phyloP scores from a whole-genome alignment of 2,329 filamentous ascomycete genomes.

The Coniochaeta hoffmannii region DNA sequence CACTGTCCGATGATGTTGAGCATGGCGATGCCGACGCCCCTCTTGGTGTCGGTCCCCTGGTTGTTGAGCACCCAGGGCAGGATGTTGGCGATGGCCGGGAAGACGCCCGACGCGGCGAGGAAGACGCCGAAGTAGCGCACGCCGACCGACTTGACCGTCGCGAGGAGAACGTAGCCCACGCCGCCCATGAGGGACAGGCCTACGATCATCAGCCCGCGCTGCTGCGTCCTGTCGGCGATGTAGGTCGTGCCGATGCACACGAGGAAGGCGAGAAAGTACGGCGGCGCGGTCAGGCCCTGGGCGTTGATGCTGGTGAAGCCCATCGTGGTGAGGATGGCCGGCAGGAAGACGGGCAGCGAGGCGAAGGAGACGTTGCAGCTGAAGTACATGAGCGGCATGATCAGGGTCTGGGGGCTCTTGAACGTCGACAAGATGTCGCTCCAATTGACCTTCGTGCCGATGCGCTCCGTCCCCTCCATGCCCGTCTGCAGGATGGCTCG shows the following conservation, averaged over 20 bases:
- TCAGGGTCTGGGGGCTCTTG: slow-evolving; percentile 39
- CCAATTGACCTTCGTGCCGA: slow-evolving; percentile 31
- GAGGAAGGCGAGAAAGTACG: slow-evolving; percentile 61
- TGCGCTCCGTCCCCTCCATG: slow-evolving; percentile 36
- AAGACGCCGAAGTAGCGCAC: slow-evolving; percentile 40
- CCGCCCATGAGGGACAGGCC: slow-evolving; percentile 48
- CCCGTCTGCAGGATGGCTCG: slow-evolving; percentile 47
- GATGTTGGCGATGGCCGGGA: slow-evolving; percentile 60
- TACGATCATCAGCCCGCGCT: slow-evolving; percentile 55
- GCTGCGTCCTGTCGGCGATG: slow-evolving; percentile 57
- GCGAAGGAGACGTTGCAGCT: slow-evolving; percentile 58
- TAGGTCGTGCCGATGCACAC: slow-evolving; percentile 54
- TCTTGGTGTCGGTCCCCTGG: slow-evolving; percentile 58
- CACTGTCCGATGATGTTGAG: slow-evolving; percentile 57
- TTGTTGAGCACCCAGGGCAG: slow-evolving; percentile 66
- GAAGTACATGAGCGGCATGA: slow-evolving; percentile 48
- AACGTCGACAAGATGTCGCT: slow-evolving; percentile 40
- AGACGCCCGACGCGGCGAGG: slow-evolving; percentile 39
- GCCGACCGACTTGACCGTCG: slow-evolving; percentile 37
- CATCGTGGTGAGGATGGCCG: slow-evolving; percentile 57
- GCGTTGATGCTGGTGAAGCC: slow-evolving; percentile 60
- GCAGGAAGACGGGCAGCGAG: slow-evolving; percentile 57
- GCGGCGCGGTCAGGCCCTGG: slow-evolving; percentile 65
- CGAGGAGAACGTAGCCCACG: slow-evolving; percentile 58
- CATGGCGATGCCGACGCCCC: slow-evolving; percentile 56